A percentile compares a stretch with the other conserved stretches of the same genome.
Conservation (phyloP, 768 basidiomycete genomes). For the Lyophyllum decastes region DNA sequence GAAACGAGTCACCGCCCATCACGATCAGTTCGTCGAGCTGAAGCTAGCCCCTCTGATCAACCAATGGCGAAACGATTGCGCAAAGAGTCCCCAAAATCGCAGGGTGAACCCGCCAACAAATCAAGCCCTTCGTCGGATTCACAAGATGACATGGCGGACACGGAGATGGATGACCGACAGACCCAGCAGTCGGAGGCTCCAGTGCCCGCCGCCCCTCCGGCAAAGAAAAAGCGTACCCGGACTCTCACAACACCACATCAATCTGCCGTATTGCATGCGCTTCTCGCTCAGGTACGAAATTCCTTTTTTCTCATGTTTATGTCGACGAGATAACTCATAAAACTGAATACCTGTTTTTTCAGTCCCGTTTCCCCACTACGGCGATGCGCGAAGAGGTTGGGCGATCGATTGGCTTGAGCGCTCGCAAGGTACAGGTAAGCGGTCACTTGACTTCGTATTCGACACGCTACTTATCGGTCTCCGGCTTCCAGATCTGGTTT, state of each 20-base stretch:
- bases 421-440: conserved; percentile 86
- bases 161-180: conserved; percentile 50
- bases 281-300: conserved; percentile 75
- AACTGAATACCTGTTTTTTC: conserved; percentile 8
- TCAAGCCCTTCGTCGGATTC: conserved; percentile 51
- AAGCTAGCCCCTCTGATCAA: conserved; percentile 29
- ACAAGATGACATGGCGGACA: conserved; percentile 60
- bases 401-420: conserved; percentile 83
- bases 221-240: conserved; percentile 82
- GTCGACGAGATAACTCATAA: neutral
- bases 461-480: conserved; percentile 11
- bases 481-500: conserved; percentile 75
- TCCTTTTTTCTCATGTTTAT: conserved; percentile 11
- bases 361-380: conserved; percentile 91
- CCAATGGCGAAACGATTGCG: conserved; percentile 48
- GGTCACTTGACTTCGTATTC: conserved; percentile 11
- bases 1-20: conserved; percentile 23
- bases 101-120: conserved; percentile 23
- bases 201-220: conserved; percentile 40
- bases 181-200: conserved; percentile 41
- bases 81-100: conserved; percentile 31
- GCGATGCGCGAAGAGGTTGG: conserved; percentile 88
- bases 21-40: conserved; percentile 25
- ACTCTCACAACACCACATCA: conserved; percentile 88
- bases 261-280: conserved; percentile 81